A percentile compares a stretch with the other conserved stretches of the same genome.
These are phyloP conservation scores for Cordyceps farinosa DNA, from an alignment of 2,329 filamentous ascomycete species.

Conservation along the genomic window DNA sequence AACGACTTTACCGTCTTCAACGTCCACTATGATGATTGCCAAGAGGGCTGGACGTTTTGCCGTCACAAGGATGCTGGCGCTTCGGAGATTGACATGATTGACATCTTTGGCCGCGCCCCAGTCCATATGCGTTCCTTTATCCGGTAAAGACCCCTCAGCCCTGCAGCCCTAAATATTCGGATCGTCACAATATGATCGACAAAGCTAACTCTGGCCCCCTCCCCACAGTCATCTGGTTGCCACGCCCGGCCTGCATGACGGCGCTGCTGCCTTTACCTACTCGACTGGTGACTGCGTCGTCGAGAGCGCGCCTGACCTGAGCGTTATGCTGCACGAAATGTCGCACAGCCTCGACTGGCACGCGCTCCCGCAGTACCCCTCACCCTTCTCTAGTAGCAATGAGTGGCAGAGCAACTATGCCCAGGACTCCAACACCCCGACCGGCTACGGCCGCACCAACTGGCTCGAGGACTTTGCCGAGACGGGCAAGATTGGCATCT, in stretches of 20 bases:
- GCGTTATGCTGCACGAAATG: conserved; percentile 15
- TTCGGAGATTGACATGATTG: conserved; percentile 24
- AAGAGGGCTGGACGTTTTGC: conserved; percentile 28
- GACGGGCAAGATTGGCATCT: conserved; percentile 24
- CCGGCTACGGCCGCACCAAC: conserved; percentile 22
- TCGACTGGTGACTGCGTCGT: conserved; percentile 14
- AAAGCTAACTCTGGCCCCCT: neutral
- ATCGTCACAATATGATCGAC: neutral
- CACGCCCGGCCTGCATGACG: conserved; percentile 16
- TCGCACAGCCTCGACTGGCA: conserved; percentile 18
- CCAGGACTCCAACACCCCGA: conserved; percentile 21
- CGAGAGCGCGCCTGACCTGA: conserved; percentile 15
- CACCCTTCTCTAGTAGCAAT: conserved; percentile 12
- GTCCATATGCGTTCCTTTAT: conserved; percentile 15
- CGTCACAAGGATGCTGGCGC: conserved; percentile 23
- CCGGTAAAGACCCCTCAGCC: conserved; percentile 3
- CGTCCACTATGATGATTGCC: conserved; percentile 25
- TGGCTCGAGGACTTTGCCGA: conserved; percentile 29
- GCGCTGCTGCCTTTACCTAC: conserved; percentile 17
- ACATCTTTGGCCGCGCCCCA: conserved; percentile 17
- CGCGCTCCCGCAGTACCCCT: conserved; percentile 10
- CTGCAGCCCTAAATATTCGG: neutral
- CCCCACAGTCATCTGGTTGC: conserved; percentile 13
- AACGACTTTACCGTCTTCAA: conserved; percentile 25
- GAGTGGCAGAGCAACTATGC: conserved; percentile 24